These are phyloP conservation scores for Cordyceps fumosorosea DNA, from an alignment of 2,329 filamentous ascomycete genomes.

Conservation along the genomic window DNA sequence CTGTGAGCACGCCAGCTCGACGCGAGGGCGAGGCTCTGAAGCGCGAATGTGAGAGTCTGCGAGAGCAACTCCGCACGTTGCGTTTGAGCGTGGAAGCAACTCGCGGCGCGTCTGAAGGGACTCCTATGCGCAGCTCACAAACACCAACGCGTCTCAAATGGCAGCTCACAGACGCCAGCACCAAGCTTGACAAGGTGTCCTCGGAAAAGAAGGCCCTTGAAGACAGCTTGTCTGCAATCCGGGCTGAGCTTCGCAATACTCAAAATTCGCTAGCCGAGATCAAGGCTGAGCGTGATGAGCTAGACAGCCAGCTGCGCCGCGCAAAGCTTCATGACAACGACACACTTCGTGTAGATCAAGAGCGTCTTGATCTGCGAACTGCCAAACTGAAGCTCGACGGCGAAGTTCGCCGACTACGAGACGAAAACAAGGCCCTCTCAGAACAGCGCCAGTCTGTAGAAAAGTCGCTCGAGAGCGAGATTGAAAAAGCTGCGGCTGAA, in stretches of 20 bases:
- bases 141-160: constrained; percentile 47
- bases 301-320: constrained; percentile 53
- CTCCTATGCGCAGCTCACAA: constrained; percentile 29
- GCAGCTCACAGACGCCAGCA: constrained; percentile 52
- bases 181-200: constrained; percentile 48
- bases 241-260: constrained; percentile 53
- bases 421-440: constrained; percentile 53
- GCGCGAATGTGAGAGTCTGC: constrained; percentile 23
- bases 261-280: constrained; percentile 50
- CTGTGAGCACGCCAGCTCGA: constrained; percentile 6
- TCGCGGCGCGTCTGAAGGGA: constrained; percentile 20
- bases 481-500: constrained; percentile 59
- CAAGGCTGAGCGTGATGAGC: constrained; percentile 60
- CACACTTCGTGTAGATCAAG: constrained; percentile 57
- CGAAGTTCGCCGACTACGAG: constrained; percentile 57
- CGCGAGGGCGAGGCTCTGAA: constrained; percentile 22
- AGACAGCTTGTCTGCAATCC: constrained; percentile 53
- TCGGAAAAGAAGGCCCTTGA: constrained; percentile 59
- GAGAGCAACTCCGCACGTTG: constrained; percentile 33
- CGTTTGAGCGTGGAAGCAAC: constrained; percentile 21
- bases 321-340: constrained; percentile 50
- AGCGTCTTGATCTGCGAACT: constrained; percentile 61
- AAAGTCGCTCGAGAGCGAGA: constrained; percentile 57
- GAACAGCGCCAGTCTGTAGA: constrained; percentile 55
- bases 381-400: constrained; percentile 61